phyloP scores from a whole-genome alignment of 176 grass and related monocot genomes.

The Zoysia pacifica region DNA sequence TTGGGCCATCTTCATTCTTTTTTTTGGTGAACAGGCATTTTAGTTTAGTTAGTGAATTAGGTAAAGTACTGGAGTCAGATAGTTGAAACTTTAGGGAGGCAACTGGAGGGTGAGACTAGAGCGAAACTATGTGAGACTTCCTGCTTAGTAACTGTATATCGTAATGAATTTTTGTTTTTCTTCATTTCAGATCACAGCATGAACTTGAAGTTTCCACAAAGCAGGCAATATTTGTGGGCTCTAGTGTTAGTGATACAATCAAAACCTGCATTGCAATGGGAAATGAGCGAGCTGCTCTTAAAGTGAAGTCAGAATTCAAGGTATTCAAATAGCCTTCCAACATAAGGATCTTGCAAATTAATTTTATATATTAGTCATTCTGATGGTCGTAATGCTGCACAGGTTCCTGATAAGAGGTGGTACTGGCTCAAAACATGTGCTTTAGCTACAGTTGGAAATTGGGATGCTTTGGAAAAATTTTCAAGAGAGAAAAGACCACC shows the following conservation, averaged over 20 bases:
- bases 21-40: slow-evolving; percentile 3
- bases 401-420: slow-evolving; percentile 99
- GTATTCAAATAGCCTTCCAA: slow-evolving; percentile 41
- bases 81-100: slow-evolving; percentile 1
- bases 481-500: slow-evolving; percentile 90
- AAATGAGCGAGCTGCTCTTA: slow-evolving; percentile 83
- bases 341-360: slow-evolving; percentile 18
- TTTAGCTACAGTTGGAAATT: slow-evolving; percentile 91
- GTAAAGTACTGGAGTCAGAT: not conserved
- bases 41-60: slow-evolving; percentile 2
- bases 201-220: slow-evolving; percentile 97
- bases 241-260: slow-evolving; percentile 97
- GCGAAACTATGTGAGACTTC: slow-evolving; percentile 3
- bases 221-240: slow-evolving; percentile 94
- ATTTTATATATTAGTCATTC: slow-evolving; percentile 17
- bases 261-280: slow-evolving; percentile 94
- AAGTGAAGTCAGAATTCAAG: slow-evolving; percentile 95
- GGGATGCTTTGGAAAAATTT: slow-evolving; percentile 93
- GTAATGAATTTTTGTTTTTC: slow-evolving; percentile 22
- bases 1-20: not conserved
- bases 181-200: slow-evolving; percentile 71
- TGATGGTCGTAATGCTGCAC: slow-evolving; percentile 25
- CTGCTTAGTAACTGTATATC: slow-evolving; percentile 6
- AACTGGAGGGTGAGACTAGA: not conserved
- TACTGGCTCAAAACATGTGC: slow-evolving; percentile 99